Evolutionary conservation across 139 green algal genomes (phyloP), one percentile per base, ranked within the genome.

Genomic region (Zygnema circumcarinatum): DNA sequence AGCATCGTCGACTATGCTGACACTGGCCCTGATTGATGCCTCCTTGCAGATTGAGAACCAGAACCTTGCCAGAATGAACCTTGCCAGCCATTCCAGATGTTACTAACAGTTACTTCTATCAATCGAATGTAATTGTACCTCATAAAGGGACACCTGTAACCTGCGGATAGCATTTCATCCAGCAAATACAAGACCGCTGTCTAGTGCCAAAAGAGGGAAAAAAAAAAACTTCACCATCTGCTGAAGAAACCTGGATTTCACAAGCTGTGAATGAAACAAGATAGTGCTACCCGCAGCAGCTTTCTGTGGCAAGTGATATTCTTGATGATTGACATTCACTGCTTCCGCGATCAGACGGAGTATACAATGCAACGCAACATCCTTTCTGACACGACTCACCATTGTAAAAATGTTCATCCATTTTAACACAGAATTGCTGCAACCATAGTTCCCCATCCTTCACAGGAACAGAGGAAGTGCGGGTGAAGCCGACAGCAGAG

Each of bases 341-440:
- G 47, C 7, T 16, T 25, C 16, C 47, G 16, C 7, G 69, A 40
- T 42, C 16, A 78, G 16, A 78, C 7, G 11, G 16, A 11, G 69
- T 3, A 11, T 29, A 78, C 3, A 42, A 39, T 25, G 69, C 3
- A 39, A 39, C 7, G 16, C 7, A 78, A 42, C 7, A 42, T 40
- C n/a, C n/a, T n/a, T n/a, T n/a, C n/a, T n/a, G n/a, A n/a, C n/a
- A n/a, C n/a, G 35, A 11, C 20, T 22, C 3, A 83, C 75, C 75
- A 83, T 11, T 53, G 75, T 83, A 3, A 83, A 25, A 3, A 83
- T 35, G 32, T 83, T 83, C 75, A 83, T 83, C 75, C 75, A 83
- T 62, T 83, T 53, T 38, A 83, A 2, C 2, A 83, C 7, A 56
- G 53, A 38, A 53, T 83, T 83, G 32, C 75, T 83, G 32, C 75